Base-by-base conservation (phyloP, 1,284 basidiomycete species). In the Ganoderma lucidum region DNA sequence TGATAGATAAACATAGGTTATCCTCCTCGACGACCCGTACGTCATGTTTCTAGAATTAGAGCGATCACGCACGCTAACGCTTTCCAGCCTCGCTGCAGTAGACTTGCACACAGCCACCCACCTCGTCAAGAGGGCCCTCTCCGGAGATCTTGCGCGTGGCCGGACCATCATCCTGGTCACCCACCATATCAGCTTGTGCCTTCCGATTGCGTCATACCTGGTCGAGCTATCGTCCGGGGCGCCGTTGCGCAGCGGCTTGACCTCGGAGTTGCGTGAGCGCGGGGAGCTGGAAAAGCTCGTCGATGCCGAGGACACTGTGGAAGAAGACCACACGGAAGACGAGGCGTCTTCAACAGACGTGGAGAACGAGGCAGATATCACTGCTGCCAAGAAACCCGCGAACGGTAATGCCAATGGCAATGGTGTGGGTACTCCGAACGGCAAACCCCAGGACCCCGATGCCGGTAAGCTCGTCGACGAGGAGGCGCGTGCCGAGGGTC, bases 81-180 rank as follows among this genome's bases (percentile, higher is more conserved):
- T 42, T 39, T 68, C 19, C 69, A 93, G 93, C 3, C 84, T 97
- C 15, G 92, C 93, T 0, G 95, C 95, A 1, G 94, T 97, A 9
- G 96, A 97, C 79, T 94, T 95, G 81, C 94, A 96, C 76, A 96
- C 94, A 2, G 93, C 93, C 55, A 88, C 91, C 71, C 92, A 93
- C 74, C 83, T 94, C 12, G 87, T 92, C 56, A 82, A 86, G 64
- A 82, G 88, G 69, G 90, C 92, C 73, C 81, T 95, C 19, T 84
- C 83, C 10, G 90, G 93, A 12, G 81, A 86, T 0, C 82, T 96
- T 3, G 85, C 91, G 71, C 82, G 83, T 37, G 86, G 85, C 59
- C 85, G 94, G 17, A 96, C 93, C 0, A 85, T 95, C 67, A 88
- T 97, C 67, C 84, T 97, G 5, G 94, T 97, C 45, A 96, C 95